Conservation (phyloP, 768 basidiomycete genomes). For the Kwoniella mangroviensis region DNA sequence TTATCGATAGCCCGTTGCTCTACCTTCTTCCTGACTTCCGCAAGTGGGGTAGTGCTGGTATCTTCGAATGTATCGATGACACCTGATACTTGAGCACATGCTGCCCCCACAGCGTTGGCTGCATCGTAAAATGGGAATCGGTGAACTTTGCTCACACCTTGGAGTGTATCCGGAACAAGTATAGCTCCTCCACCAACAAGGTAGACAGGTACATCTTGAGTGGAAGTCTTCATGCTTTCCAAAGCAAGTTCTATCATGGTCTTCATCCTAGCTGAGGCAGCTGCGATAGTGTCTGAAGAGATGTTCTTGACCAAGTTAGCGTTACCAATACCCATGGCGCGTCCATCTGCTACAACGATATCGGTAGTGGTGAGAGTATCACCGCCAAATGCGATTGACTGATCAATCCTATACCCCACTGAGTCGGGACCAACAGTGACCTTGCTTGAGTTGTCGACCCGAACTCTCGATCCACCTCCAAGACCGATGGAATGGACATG, state of each 20-base stretch:
- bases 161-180: slow-evolving; percentile 63
- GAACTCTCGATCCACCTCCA: slow-evolving; percentile 68
- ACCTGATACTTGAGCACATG: slow-evolving; percentile 70
- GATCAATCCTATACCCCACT: slow-evolving; percentile 64
- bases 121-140: slow-evolving; percentile 61
- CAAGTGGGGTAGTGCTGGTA: slow-evolving; percentile 49
- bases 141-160: slow-evolving; percentile 64
- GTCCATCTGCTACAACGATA: slow-evolving; percentile 61
- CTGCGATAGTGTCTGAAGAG: slow-evolving; percentile 46
- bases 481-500: slow-evolving; percentile 64
- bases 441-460: slow-evolving; percentile 56
- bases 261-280: slow-evolving; percentile 61
- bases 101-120: slow-evolving; percentile 61
- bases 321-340: slow-evolving; percentile 49
- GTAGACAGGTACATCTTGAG: slow-evolving; percentile 64
- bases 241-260: slow-evolving; percentile 62
- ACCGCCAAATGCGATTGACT: slow-evolving; percentile 66
- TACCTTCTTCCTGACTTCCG: slow-evolving; percentile 56
- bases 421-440: slow-evolving; percentile 70
- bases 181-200: slow-evolving; percentile 72
- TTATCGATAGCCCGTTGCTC: slow-evolving; percentile 61
- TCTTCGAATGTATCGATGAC: slow-evolving; percentile 61
- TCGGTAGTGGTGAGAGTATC: slow-evolving; percentile 68
- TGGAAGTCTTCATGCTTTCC: slow-evolving; percentile 70
- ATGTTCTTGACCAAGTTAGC: slow-evolving; percentile 48